A percentile compares a stretch with the other conserved stretches of the same genome.
These are phyloP conservation scores for Phytophthora colocasiae DNA, from an alignment of 352 stramenopile genomes.

Conservation along the genomic window DNA sequence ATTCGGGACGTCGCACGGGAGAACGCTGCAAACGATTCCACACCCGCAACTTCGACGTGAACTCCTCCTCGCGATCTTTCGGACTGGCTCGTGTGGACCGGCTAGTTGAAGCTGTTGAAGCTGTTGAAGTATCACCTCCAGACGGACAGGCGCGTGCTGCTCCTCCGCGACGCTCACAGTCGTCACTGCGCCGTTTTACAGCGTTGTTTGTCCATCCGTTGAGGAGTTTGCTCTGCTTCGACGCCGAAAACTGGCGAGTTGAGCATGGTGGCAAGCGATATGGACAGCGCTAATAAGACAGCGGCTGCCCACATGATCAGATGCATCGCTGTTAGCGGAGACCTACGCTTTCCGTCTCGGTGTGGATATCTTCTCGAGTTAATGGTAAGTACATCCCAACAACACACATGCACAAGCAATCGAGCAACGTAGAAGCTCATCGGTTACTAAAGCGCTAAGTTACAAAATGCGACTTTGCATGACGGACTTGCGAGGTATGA, in stretches of 20 bases:
- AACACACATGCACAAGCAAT: background rate
- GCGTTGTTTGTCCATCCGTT: constrained; percentile 7
- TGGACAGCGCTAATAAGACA: constrained; percentile 36
- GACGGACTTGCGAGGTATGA: constrained; percentile 10
- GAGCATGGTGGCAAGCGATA: constrained; percentile 24
- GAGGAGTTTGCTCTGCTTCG: constrained; percentile 3
- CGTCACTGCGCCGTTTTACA: constrained; percentile 12
- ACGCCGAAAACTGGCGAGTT: constrained; percentile 26
- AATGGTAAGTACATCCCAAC: background rate
- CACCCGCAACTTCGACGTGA: constrained; percentile 12
- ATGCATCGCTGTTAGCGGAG: constrained; percentile 10
- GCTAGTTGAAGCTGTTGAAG: constrained; percentile 43
- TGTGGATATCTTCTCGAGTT: constrained; percentile 6
- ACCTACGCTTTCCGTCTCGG: constrained; percentile 35
- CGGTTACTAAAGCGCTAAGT: constrained; percentile 1
- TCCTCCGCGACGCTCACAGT: constrained; percentile 5
- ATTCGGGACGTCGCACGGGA: constrained; percentile 29
- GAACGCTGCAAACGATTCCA: constrained; percentile 1
- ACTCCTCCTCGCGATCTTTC: constrained; percentile 27
- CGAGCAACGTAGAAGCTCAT: background rate
- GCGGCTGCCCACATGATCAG: constrained; percentile 26
- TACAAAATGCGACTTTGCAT: constrained; percentile 6
- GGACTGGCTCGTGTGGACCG: constrained; percentile 39
- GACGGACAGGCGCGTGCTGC: constrained; percentile 33
- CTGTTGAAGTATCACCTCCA: constrained; percentile 35